phyloP scores from a whole-genome alignment of 2,329 filamentous ascomycete genomes.

The Penicillium fuscoglaucum region DNA sequence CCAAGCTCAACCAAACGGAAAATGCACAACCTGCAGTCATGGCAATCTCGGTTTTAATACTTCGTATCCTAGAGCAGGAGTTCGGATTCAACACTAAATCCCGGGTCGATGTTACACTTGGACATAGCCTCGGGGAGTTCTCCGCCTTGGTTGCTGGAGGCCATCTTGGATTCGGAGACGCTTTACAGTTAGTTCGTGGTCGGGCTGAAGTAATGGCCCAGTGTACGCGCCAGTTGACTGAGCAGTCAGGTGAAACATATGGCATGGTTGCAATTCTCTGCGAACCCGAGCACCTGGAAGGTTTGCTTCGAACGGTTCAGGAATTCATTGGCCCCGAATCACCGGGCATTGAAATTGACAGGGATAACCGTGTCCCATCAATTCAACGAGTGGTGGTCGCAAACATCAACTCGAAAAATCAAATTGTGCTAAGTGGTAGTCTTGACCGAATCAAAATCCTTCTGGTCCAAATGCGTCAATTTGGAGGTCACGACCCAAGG shows the following conservation, averaged over 20 bases:
- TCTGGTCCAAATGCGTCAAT: constrained; percentile 80
- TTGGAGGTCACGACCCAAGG: constrained; percentile 85
- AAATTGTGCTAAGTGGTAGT: constrained; percentile 89
- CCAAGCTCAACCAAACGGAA: constrained; percentile 73
- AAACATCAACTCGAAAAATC: constrained; percentile 94
- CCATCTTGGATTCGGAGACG: constrained; percentile 75
- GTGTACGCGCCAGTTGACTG: constrained; percentile 66
- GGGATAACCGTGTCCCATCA: constrained; percentile 66
- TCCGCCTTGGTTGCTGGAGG: constrained; percentile 84
- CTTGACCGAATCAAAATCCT: constrained; percentile 79
- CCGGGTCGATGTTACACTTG: constrained; percentile 77
- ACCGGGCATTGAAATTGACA: constrained; percentile 63
- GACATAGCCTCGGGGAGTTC: constrained; percentile 91
- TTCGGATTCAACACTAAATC: constrained; percentile 73
- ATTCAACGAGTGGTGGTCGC: constrained; percentile 88
- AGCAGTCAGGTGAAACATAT: constrained; percentile 73
- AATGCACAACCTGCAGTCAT: constrained; percentile 96
- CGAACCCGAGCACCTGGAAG: constrained; percentile 71
- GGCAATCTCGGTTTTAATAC: constrained; percentile 86
- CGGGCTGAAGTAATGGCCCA: constrained; percentile 81
- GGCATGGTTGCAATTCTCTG: constrained; percentile 94
- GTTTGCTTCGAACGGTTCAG: constrained; percentile 70
- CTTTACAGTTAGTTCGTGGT: constrained; percentile 71
- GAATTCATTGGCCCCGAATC: constrained; percentile 73
- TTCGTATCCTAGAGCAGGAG: constrained; percentile 81